Evolutionary conservation across 2,329 filamentous ascomycete species (phyloP), one percentile per base, ranked within the genome.

Genomic region (Zalaria sp.): DNA sequence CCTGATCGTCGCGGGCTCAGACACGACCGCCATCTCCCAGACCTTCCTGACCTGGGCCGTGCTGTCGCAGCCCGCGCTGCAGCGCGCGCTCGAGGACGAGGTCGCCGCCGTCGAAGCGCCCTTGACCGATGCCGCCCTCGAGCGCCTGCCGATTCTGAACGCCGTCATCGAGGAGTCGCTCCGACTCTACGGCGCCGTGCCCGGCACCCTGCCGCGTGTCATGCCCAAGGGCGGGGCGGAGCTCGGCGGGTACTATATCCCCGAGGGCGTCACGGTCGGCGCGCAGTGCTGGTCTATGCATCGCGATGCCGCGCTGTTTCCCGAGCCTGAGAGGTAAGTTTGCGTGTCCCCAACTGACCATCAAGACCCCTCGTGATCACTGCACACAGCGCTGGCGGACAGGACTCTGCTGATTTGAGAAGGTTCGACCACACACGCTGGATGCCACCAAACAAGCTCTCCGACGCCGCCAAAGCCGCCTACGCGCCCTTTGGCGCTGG

Each of bases 401-500:
- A n/a, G 7, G 29, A 7, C 7, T 7, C 3, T n/a, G 7, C 29
- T n/a, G 29, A 34, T 11, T 37, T 5, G 32, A 39, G 27, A n/a
- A 62, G 59, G 5, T 62, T 60, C 47, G 48, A 59, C 35, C 58
- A 57, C 1, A 41, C 48, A 6, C 57, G 57, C 36, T 62, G 55
- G 57, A 49, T 57, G 36, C 41, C 49, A 3, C 34, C 48, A 11
- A 45, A 53, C 51, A 36, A 49, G 28, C 35, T 41, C 41, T 27
- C 39, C 50, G 2, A 50, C 51, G 53, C 50, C 3, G 57, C 58
- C 1, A 69, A 72, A 40, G 65, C 71, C 3, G 72, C 73, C 10
- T 82, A 79, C 48, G 76, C 77, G 65, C 77, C 79, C 0, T 84
- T 84, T 54, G 76, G 79, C 1, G 79, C 73, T 11, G 81, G 81